Evolutionary conservation across 2,329 filamentous ascomycete genomes (phyloP).

Genomic region (Botryotinia convoluta): DNA sequence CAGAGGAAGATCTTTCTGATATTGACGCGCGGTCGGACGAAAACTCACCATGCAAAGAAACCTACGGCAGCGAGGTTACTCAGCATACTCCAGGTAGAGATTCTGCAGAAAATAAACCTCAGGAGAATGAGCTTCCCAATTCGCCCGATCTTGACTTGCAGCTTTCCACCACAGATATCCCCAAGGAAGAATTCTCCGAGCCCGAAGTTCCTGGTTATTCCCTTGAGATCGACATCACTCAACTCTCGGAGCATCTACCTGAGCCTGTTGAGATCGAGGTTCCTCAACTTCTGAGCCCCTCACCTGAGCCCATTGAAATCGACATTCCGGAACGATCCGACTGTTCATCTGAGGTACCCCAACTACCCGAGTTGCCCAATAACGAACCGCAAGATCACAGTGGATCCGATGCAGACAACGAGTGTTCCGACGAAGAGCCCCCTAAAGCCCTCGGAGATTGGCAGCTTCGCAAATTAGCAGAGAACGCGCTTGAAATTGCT

Average conservation of each 20-base stretch:
- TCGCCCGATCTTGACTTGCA: constrained; percentile 4
- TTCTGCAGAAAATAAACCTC: neutral
- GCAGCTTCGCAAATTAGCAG: constrained; percentile 14
- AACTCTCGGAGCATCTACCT: neutral
- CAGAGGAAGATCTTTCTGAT: neutral
- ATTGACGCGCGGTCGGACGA: neutral
- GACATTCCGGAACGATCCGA: neutral
- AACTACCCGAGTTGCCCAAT: neutral
- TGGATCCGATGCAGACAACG: constrained; percentile 17
- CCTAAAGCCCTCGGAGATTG: neutral
- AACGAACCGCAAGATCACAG: constrained; percentile 10
- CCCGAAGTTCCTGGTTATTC: too few species aligned
- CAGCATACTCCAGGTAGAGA: neutral
- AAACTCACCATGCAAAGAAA: constrained; percentile 1
- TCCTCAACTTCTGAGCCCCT: neutral
- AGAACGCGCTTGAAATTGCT: constrained; percentile 15
- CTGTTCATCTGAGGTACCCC: neutral
- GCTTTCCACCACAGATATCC: neutral
- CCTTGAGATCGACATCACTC: neutral
- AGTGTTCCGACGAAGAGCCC: constrained; percentile 3
- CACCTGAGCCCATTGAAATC: neutral
- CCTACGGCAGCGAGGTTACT: neutral
- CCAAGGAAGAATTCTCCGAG: neutral
- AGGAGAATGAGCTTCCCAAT: neutral
- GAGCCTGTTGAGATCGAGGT: neutral